These are phyloP conservation scores for Claviceps lovelessii DNA, from an alignment of 2,329 filamentous ascomycete genomes.

Conservation along the genomic window DNA sequence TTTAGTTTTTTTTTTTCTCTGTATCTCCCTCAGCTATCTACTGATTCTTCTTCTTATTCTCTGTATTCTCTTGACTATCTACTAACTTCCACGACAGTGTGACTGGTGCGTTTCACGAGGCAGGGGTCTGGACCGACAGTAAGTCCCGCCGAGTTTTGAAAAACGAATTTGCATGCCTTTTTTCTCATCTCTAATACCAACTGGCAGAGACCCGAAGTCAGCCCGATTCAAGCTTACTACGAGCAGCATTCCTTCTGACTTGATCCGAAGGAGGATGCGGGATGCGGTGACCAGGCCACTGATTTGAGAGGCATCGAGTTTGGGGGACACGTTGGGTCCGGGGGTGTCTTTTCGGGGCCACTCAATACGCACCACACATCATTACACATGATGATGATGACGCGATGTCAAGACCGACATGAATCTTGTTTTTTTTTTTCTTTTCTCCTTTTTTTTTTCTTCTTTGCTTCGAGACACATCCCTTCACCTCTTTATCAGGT, in stretches of 20 bases:
- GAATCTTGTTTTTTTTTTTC: not conserved
- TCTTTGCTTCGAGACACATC: not conserved
- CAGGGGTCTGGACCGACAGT: slow-evolving; percentile 19
- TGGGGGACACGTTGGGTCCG: not conserved
- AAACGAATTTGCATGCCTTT: not conserved
- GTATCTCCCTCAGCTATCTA: not conserved
- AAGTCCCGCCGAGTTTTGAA: not conserved
- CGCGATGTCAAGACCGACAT: slow-evolving; percentile 3
- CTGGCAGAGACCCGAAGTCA: slow-evolving; percentile 1
- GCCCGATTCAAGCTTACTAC: not conserved
- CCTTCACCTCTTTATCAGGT: slow-evolving; percentile 1
- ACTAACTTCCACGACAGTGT: slow-evolving; percentile 25
- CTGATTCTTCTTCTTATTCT: slow-evolving; percentile 14
- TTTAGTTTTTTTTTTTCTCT: not conserved
- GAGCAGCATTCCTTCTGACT: slow-evolving; percentile 1
- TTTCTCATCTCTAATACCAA: not conserved
- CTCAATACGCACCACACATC: not conserved
- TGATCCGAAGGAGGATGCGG: slow-evolving; percentile 6
- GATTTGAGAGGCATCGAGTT: not conserved
- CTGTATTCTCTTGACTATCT: not conserved
- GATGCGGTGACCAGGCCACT: slow-evolving; percentile 6
- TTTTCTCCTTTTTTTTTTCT: not conserved
- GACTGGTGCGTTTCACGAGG: slow-evolving; percentile 27
- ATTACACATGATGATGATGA: not conserved
- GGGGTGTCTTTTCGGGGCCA: not conserved